Evolutionary conservation across 2,329 filamentous ascomycete genomes (phyloP).

Genomic region (Ceratocystis diversiconidia): DNA sequence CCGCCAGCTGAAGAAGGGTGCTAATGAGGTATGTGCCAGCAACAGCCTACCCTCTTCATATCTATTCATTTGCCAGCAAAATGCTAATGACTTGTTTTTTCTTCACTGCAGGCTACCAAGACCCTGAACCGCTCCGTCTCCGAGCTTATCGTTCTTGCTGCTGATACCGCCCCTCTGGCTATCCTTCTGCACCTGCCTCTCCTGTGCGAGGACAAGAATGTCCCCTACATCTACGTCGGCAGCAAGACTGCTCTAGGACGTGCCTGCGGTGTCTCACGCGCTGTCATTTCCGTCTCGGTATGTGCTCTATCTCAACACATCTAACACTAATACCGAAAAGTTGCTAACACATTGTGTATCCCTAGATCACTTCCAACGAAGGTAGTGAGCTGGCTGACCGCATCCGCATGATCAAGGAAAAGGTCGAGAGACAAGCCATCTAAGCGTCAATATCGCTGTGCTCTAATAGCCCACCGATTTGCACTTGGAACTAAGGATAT

Average conservation of each 20-base stretch:
- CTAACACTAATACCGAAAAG: background rate
- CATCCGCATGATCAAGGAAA: constrained; percentile 81
- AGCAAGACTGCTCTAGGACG: constrained; percentile 75
- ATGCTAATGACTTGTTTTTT: background rate
- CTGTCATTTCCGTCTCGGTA: constrained; percentile 64
- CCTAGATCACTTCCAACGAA: constrained; percentile 74
- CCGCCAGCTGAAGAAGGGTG: constrained; percentile 76
- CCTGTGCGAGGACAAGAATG: constrained; percentile 67
- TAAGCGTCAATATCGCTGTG: constrained; percentile 32
- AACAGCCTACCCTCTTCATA: background rate
- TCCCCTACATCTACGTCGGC: constrained; percentile 53
- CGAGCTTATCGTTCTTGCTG: constrained; percentile 79
- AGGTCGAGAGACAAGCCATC: constrained; percentile 91
- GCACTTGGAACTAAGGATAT: background rate
- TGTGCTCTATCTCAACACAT: background rate
- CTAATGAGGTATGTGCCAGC: constrained; percentile 47
- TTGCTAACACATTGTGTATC: background rate
- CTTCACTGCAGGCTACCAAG: constrained; percentile 48
- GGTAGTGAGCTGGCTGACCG: constrained; percentile 73
- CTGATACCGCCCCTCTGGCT: constrained; percentile 73
- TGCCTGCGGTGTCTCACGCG: constrained; percentile 75
- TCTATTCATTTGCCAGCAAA: constrained; percentile 11
- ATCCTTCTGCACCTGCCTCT: constrained; percentile 84
- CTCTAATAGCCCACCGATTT: background rate
- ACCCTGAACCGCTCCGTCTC: constrained; percentile 80